Evolutionary conservation across 2,329 filamentous ascomycete genomes (phyloP).

Genomic region (Beauveria sp.): DNA sequence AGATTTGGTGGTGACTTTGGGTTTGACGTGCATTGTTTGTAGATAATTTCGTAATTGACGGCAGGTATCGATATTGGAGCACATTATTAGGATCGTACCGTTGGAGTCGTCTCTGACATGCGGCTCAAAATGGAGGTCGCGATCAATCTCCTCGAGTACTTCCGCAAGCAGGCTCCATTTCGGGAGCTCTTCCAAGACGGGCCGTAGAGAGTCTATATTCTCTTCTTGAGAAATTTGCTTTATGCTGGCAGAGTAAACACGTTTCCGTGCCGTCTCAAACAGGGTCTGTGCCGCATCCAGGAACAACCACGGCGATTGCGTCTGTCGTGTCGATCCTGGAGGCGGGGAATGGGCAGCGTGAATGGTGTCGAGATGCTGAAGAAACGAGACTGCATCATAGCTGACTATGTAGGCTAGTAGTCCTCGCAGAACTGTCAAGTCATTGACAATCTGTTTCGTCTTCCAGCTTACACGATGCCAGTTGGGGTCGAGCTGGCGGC

Average conservation of each 20-base stretch:
- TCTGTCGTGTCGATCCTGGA: constrained; percentile 78
- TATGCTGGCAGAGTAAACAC: constrained; percentile 72
- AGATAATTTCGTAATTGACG: constrained; percentile 86
- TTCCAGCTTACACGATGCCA: constrained; percentile 97
- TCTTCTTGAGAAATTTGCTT: constrained; percentile 41
- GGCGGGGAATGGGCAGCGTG: constrained; percentile 83
- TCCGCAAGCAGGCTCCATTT: constrained; percentile 91
- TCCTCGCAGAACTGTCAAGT: constrained; percentile 73
- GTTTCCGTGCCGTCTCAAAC: constrained; percentile 79
- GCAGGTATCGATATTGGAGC: constrained; percentile 77
- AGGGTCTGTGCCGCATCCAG: constrained; percentile 91
- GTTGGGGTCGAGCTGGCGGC: constrained; percentile 86
- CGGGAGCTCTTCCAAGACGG: constrained; percentile 86
- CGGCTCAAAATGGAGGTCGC: constrained; percentile 79
- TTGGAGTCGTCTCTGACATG: constrained; percentile 73
- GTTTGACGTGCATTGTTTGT: constrained; percentile 76
- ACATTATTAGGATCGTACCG: constrained; percentile 94
- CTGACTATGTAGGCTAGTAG: constrained; percentile 77
- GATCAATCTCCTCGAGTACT: constrained; percentile 86
- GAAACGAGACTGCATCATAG: constrained; percentile 84
- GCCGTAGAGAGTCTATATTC: constrained; percentile 56
- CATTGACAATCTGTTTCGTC: constrained; percentile 88
- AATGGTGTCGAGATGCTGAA: constrained; percentile 90
- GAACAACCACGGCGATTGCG: constrained; percentile 92
- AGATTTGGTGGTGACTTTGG: constrained; percentile 33